Percentiles rank a stretch among this genome's conserved stretches.
Evolutionary conservation across 345 rosid genomes (phyloP).

Genomic region (Pistacia integerrima): DNA sequence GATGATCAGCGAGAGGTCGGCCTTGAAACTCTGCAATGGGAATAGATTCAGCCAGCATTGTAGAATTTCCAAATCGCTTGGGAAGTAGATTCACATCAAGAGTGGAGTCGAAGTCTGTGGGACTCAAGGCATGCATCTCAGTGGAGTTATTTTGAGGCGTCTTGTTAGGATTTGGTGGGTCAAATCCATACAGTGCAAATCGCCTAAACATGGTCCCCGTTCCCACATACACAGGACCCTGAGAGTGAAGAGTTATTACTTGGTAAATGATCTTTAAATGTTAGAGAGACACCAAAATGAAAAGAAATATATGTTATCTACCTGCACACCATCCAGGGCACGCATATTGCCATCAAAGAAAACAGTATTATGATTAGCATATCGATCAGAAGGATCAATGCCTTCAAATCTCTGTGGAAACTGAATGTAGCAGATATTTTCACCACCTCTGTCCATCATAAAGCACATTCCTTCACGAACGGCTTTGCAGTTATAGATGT

Average conservation of each 20-base stretch:
- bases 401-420: constrained; percentile 98
- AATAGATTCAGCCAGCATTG: constrained; percentile 82
- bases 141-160: constrained; percentile 35
- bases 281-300: too few relatives aligned
- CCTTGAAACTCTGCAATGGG: constrained; percentile 86
- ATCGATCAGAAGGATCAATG: constrained; percentile 93
- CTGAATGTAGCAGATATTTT: constrained; percentile 85
- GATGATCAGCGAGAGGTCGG: constrained; percentile 90
- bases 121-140: constrained; percentile 67
- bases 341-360: constrained; percentile 98
- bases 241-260: background rate
- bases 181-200: constrained; percentile 91
- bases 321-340: constrained; percentile 96
- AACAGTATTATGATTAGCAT: constrained; percentile 92
- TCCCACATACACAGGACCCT: constrained; percentile 97
- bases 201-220: constrained; percentile 92
- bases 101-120: constrained; percentile 78
- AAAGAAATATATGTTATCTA: constrained; percentile 8
- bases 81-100: constrained; percentile 82
- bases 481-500: constrained; percentile 84
- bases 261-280: too few relatives aligned
- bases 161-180: constrained; percentile 65
- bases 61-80: constrained; percentile 88
- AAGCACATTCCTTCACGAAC: constrained; percentile 96
- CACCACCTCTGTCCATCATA: constrained; percentile 97